phyloP scores from a whole-genome alignment of 108 stramenopile genomes.

The Aurantiochytrium sp. region DNA sequence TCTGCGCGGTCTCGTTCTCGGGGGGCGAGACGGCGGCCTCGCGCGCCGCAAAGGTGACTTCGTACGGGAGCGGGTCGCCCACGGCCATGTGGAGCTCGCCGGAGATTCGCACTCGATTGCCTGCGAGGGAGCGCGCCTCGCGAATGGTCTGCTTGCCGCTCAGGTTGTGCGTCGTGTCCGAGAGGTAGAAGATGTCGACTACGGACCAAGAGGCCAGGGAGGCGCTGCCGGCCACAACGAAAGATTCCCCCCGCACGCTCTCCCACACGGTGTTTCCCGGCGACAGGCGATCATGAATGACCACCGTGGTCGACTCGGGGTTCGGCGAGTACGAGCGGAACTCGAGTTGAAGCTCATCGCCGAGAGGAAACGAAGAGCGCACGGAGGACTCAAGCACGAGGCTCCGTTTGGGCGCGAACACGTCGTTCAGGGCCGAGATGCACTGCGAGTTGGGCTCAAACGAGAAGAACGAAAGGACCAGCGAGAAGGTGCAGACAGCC shows the following conservation, averaged over 20 bases:
- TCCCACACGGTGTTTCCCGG: background rate
- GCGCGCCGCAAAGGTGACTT: background rate
- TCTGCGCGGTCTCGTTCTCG: background rate
- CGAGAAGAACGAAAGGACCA: background rate
- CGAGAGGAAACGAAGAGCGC: background rate
- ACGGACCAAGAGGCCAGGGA: background rate
- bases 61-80: background rate
- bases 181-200: background rate
- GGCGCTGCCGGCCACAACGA: background rate
- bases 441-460: slow-evolving; percentile 22
- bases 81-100: background rate
- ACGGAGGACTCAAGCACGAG: background rate
- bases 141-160: background rate
- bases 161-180: background rate
- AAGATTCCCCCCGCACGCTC: background rate
- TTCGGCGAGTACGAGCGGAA: background rate
- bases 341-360: background rate
- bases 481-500: background rate
- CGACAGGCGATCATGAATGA: background rate
- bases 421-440: background rate
- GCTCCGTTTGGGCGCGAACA: background rate
- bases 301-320: background rate
- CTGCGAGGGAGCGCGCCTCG: background rate
- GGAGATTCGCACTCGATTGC: background rate
- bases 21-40: background rate